phyloP scores from a whole-genome alignment of 352 stramenopile genomes.

The Phytophthora vignae region DNA sequence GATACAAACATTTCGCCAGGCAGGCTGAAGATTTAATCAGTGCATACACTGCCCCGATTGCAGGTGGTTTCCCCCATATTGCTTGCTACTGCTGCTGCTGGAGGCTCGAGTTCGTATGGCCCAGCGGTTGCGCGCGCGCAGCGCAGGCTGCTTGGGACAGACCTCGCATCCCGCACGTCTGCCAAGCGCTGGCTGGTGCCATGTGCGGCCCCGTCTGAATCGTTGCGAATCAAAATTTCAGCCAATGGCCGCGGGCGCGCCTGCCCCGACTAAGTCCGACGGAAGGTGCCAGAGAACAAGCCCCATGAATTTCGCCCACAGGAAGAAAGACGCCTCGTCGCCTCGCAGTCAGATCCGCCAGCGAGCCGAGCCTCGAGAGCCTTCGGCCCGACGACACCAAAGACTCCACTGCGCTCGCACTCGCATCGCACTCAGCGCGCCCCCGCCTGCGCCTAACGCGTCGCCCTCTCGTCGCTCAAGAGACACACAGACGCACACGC shows the following conservation, averaged over 20 bases:
- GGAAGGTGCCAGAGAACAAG: conserved; percentile 22
- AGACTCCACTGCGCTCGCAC: conserved; percentile 11
- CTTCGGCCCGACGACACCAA: background rate
- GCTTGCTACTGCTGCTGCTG: background rate
- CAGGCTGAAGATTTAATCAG: background rate
- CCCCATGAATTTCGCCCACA: conserved; percentile 4
- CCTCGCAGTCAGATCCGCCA: background rate
- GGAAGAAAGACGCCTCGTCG: conserved; percentile 10
- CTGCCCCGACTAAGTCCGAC: conserved; percentile 19
- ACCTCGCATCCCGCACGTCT: background rate
- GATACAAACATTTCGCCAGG: background rate
- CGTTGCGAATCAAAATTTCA: conserved; percentile 18
- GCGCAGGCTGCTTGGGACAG: too few relatives aligned
- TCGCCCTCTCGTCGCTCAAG: conserved; percentile 25
- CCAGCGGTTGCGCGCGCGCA: background rate
- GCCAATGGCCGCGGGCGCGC: conserved; percentile 17
- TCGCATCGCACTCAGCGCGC: conserved; percentile 23
- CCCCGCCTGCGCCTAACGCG: conserved; percentile 11
- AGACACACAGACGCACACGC: background rate
- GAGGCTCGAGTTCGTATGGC: background rate
- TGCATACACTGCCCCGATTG: background rate
- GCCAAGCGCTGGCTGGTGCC: background rate
- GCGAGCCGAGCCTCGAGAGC: too few relatives aligned
- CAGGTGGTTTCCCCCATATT: background rate
- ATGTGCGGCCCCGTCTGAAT: background rate